These are phyloP conservation scores for Fermentozyma sake DNA, from an alignment of 1,139 yeast species.

Conservation along the genomic window DNA sequence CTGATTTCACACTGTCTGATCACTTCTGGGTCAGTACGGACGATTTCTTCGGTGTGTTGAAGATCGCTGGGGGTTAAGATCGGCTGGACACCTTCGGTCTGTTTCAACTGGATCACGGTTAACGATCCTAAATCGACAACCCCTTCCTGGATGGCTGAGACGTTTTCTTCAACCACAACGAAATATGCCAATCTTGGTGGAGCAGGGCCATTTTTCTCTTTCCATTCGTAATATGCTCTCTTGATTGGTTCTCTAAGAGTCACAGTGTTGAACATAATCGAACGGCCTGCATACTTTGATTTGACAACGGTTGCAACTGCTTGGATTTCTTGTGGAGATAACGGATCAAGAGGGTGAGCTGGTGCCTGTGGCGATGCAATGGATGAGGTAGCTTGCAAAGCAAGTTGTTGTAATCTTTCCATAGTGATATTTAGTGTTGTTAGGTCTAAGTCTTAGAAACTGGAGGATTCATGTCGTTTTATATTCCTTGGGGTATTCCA, in stretches of 20 bases:
- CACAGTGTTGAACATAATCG: slow-evolving; percentile 59
- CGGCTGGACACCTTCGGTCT: slow-evolving; percentile 63
- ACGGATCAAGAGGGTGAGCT: slow-evolving; percentile 70
- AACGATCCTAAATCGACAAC: slow-evolving; percentile 52
- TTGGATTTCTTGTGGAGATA: slow-evolving; percentile 53
- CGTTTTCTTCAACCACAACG: slow-evolving; percentile 58
- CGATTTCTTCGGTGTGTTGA: slow-evolving; percentile 56
- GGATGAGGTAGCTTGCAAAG: slow-evolving; percentile 56
- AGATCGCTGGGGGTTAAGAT: slow-evolving; percentile 70
- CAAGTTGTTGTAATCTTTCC: slow-evolving; percentile 68
- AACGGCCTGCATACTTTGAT: slow-evolving; percentile 41
- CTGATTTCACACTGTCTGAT: slow-evolving; percentile 68
- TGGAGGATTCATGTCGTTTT: no score
- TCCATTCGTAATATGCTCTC: slow-evolving; percentile 59
- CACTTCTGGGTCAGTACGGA: slow-evolving; percentile 65
- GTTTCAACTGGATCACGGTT: slow-evolving; percentile 43
- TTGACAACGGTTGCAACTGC: slow-evolving; percentile 42
- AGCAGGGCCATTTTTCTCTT: slow-evolving; percentile 52
- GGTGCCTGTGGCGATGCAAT: slow-evolving; percentile 49
- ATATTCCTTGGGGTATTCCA: no score
- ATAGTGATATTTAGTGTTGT: no score
- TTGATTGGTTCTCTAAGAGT: slow-evolving; percentile 71
- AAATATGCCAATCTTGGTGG: slow-evolving; percentile 68
- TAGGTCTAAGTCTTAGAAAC: neutral
- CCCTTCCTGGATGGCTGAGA: slow-evolving; percentile 66